Evolutionary conservation across 2,329 filamentous ascomycete species (phyloP), one percentile per base, ranked within the genome.

Genomic region (Calonectria honghensis): DNA sequence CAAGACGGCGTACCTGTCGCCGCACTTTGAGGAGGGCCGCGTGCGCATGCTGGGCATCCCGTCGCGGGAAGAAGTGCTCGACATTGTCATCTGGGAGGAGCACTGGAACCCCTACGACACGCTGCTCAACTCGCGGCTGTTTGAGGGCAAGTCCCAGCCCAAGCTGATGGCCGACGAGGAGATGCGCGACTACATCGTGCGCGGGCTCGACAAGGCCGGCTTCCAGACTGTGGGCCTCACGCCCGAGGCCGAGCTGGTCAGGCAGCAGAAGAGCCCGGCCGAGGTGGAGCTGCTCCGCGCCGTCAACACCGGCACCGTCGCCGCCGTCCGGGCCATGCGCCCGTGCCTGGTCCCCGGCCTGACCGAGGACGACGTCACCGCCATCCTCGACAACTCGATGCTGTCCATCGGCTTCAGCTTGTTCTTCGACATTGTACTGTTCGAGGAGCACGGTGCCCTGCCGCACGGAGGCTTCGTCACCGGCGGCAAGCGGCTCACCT

Each of bases 111-210:
- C 91, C 1, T 93, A 93, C 80, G 82, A 82, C 0, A 93, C 90
- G 0, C 84, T 93, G 24, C 82, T 86, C 16, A 75, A 86, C 31
- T 89, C 87, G 0, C 84, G 80, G 10, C 82, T 89, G 1, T 88
- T 89, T 64, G 31, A 64, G 20, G 51, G 72, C 14, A 76, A 75
- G 6, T 74, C 76, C 13, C 45, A 72, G 2, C 83, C 83, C 6
- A 87, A 80, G n/a, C 76, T 93, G n/a, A 92, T 93, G 89, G 87
- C 92, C 18, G 91, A 93, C 75, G 91, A 93, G 75, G 91, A 93
- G 79, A 91, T 93, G 80, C 88, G 91, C 3, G 91, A 93, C 80
- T 93, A 89, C 80, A 92, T 93, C 65, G 86, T 89, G 50, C 87
- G 91, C 2, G 91, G 91, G 0, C 85, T 93, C 0, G 85, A 85